Evolutionary conservation across 2,329 filamentous ascomycete species (phyloP).

Genomic region (Apiospora marii): DNA sequence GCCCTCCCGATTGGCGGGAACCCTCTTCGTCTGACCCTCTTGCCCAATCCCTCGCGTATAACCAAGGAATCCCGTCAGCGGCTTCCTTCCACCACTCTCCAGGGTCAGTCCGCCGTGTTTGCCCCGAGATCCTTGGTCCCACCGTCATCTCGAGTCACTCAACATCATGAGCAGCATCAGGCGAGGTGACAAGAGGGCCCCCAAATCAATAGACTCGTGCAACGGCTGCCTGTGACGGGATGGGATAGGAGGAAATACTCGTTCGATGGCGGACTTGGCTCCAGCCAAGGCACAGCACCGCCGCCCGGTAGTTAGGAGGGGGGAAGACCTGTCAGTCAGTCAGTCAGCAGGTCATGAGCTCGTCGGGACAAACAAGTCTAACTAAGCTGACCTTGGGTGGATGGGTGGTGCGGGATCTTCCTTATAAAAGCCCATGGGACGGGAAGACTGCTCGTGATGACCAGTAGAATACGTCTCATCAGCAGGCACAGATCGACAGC

Average conservation of each 20-base stretch:
- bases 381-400: background rate
- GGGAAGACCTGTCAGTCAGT: background rate
- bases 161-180: background rate
- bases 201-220: constrained; percentile 18
- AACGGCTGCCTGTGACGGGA: constrained; percentile 1
- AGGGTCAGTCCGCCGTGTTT: background rate
- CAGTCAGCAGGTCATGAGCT: background rate
- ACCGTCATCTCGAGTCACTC: background rate
- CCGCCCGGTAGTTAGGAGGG: background rate
- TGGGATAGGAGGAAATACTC: background rate
- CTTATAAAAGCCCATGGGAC: constrained; percentile 8
- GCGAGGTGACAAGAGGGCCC: constrained; percentile 10
- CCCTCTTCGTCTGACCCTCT: constrained; percentile 8
- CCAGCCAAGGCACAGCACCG: constrained; percentile 2
- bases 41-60: background rate
- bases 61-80: background rate
- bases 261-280: background rate
- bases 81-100: background rate
- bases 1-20: background rate
- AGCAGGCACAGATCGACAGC: background rate
- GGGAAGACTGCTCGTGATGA: background rate
- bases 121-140: background rate
- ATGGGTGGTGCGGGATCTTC: background rate
- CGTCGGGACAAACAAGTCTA: background rate
- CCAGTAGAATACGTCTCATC: background rate